Evolutionary conservation across 768 basidiomycete genomes (phyloP).

Genomic region (Panus rudis): DNA sequence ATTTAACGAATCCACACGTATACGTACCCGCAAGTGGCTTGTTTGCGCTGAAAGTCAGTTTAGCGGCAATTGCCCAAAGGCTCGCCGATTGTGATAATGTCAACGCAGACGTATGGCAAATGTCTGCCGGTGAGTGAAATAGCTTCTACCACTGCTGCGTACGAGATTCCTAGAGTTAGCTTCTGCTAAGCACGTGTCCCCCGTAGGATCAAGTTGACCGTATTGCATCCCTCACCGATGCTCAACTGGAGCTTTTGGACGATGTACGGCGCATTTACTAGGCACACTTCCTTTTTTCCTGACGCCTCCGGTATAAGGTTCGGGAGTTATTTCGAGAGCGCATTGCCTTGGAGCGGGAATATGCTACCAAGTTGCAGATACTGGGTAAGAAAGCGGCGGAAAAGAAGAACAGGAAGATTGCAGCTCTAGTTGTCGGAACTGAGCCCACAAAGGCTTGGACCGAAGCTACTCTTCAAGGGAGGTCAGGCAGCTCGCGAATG

Average conservation of each 20-base stretch:
- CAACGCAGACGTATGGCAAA: constrained; percentile 40
- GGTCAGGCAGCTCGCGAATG: constrained; percentile 31
- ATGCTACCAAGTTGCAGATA: constrained; percentile 61
- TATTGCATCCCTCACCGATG: constrained; percentile 49
- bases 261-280: constrained; percentile 40
- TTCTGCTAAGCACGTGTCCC: neutral
- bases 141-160: constrained; percentile 4
- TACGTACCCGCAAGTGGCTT: too few species aligned
- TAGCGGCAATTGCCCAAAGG: too few species aligned
- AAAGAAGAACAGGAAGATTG: constrained; percentile 56
- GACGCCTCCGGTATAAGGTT: constrained; percentile 37
- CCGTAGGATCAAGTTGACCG: constrained; percentile 73
- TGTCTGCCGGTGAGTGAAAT: constrained; percentile 41
- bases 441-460: constrained; percentile 61
- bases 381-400: constrained; percentile 64
- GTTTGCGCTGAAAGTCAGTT: too few species aligned
- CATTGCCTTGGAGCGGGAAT: constrained; percentile 68
- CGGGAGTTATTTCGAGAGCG: constrained; percentile 67
- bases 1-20: too few species aligned
- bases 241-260: constrained; percentile 54
- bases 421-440: constrained; percentile 52
- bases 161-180: constrained; percentile 6
- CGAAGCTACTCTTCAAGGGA: constrained; percentile 44
- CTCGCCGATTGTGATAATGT: too few species aligned
- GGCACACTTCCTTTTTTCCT: neutral